Conservation (phyloP, 2,329 filamentous ascomycete species). For the Zymoseptoria crescenta region DNA sequence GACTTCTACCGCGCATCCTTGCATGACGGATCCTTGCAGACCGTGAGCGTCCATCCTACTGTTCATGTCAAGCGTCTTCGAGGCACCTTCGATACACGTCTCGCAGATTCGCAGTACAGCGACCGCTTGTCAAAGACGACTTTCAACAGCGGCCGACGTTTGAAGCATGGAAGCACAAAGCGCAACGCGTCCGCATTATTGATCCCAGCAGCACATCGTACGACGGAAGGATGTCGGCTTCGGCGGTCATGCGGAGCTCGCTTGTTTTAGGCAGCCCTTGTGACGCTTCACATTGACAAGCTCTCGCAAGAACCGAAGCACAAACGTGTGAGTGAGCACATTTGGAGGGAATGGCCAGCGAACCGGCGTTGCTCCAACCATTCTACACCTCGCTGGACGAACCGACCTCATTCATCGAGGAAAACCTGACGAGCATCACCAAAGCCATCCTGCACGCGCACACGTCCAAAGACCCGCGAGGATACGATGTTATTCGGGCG, state of each 20-base stretch:
- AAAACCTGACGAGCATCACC: neutral
- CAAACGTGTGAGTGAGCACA: neutral
- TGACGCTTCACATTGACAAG: neutral
- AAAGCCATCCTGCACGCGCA: neutral
- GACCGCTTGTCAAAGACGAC: no score
- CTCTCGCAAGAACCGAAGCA: neutral
- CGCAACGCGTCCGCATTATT: neutral
- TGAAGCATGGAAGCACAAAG: no score
- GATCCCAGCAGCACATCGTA: neutral
- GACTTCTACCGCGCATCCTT: no score
- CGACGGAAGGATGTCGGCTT: neutral
- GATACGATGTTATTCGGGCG: neutral
- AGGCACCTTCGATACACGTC: no score
- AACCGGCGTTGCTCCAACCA: neutral
- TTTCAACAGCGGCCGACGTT: no score
- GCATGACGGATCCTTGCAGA: no score
- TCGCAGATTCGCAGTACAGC: no score
- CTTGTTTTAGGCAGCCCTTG: neutral
- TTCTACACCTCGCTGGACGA: neutral
- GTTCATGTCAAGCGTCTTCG: no score
- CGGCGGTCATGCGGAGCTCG: neutral
- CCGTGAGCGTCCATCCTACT: no score
- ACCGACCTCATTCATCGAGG: neutral
- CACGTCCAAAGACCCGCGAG: neutral
- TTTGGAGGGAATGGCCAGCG: neutral